Conservation (phyloP, 805 yeast genomes). For the Blastobotrys americana region DNA sequence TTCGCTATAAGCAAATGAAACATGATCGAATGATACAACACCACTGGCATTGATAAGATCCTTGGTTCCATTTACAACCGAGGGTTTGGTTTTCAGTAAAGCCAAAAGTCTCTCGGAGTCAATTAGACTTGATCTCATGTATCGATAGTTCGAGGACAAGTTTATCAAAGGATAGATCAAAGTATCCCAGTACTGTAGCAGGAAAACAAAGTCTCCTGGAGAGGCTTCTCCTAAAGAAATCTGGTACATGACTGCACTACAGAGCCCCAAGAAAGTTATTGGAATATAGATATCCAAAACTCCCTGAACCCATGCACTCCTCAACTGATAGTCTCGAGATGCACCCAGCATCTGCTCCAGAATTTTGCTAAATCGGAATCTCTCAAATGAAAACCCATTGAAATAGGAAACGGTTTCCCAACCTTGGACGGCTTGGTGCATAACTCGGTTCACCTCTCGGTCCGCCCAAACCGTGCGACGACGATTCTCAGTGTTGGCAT, state of each 20-base stretch:
- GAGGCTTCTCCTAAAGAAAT: not conserved
- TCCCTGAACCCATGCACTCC: not conserved
- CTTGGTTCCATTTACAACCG: not conserved
- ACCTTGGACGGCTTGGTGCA: not conserved
- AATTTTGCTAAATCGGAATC: not conserved
- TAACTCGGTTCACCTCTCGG: not conserved
- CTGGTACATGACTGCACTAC: not conserved
- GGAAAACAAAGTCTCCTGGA: not conserved
- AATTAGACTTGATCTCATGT: not conserved
- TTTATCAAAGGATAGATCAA: not conserved
- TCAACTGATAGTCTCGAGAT: not conserved
- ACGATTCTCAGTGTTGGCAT: not conserved
- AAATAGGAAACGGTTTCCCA: not conserved
- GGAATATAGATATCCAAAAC: not conserved
- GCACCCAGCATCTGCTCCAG: not conserved
- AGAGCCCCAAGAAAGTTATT: not conserved
- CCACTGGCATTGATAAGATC: not conserved
- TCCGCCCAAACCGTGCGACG: not conserved
- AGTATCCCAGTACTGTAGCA: not conserved
- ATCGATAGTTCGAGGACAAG: not conserved
- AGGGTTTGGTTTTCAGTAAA: not conserved
- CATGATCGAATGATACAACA: not conserved
- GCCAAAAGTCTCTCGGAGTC: not conserved
- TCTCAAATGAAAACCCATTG: not conserved
- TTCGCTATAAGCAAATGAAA: not conserved